A percentile compares a stretch with the other conserved stretches of the same genome.
Evolutionary conservation across 441 rosid genomes (phyloP).

Genomic region (Aleurites moluccanus): DNA sequence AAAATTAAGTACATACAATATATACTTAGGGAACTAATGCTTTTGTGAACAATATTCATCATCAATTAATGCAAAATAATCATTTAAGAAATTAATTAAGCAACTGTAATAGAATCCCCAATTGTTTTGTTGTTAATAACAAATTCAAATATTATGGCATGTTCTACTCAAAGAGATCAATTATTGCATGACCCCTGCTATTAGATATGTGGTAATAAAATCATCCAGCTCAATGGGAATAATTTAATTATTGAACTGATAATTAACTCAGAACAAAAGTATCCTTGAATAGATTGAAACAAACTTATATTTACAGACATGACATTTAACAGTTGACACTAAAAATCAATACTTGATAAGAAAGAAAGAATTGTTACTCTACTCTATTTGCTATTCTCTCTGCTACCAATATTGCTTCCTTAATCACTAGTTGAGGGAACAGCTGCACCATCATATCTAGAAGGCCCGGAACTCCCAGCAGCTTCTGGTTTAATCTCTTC

Average conservation of each 20-base stretch:
- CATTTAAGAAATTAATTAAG: too few species aligned
- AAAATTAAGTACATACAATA: neutral
- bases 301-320: slow-evolving; percentile 35
- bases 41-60: neutral
- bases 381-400: neutral
- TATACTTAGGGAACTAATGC: neutral
- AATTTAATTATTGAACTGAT: neutral
- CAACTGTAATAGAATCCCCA: too few species aligned
- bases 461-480: slow-evolving; percentile 35
- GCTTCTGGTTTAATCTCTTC: slow-evolving; percentile 63
- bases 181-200: too few species aligned
- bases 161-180: too few species aligned
- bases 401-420: slow-evolving; percentile 3
- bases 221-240: neutral
- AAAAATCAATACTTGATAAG: slow-evolving; percentile 23
- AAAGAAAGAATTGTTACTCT: slow-evolving; percentile 44
- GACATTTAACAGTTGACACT: neutral
- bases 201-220: too few species aligned
- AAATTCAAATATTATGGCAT: too few species aligned
- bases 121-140: too few species aligned
- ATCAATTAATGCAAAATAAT: too few species aligned
- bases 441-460: slow-evolving; percentile 39
- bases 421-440: slow-evolving; percentile 44
- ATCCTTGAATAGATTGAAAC: slow-evolving; percentile 20
- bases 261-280: neutral